A percentile compares a stretch with the other conserved stretches of the same genome.
Conservation (phyloP, 768 basidiomycete species). For the Holtermanniella nyarrowii region DNA sequence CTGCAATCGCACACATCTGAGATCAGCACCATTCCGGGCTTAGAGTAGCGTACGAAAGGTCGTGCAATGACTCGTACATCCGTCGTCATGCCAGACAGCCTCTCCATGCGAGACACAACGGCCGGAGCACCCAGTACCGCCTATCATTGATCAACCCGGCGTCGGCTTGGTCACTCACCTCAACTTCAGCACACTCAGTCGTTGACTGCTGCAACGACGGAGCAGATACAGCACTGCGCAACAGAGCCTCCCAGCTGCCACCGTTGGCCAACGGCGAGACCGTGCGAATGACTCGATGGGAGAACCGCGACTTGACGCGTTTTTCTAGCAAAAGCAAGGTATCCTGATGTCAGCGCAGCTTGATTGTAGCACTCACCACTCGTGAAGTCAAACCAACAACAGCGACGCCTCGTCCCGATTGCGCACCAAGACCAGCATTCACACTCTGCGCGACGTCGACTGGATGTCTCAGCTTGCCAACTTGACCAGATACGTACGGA, state of each 20-base stretch:
- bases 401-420: slow-evolving; percentile 52
- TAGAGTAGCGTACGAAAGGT: slow-evolving; percentile 8
- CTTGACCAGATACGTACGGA: slow-evolving; percentile 41
- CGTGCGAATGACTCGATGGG: slow-evolving; percentile 75
- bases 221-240: slow-evolving; percentile 40
- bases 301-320: slow-evolving; percentile 93
- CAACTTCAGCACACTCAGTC: neutral
- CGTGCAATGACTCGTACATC: slow-evolving; percentile 19
- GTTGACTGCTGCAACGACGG: neutral
- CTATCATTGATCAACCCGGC: no score
- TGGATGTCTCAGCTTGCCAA: slow-evolving; percentile 4
- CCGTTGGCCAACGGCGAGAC: slow-evolving; percentile 54
- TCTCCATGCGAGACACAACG: slow-evolving; percentile 12
- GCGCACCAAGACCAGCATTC: slow-evolving; percentile 49
- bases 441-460: slow-evolving; percentile 80
- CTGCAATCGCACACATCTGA: no score
- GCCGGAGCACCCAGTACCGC: no score
- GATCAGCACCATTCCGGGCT: no score
- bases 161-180: no score
- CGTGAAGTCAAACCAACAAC: slow-evolving; percentile 80
- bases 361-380: slow-evolving; percentile 43
- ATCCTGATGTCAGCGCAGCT: slow-evolving; percentile 44
- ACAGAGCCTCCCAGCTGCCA: slow-evolving; percentile 45
- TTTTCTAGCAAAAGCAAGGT: slow-evolving; percentile 85
- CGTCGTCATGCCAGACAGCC: slow-evolving; percentile 29